A percentile compares a stretch with the other conserved stretches of the same genome.
phyloP scores from a whole-genome alignment of 1,284 basidiomycete genomes.

The Malassezia sympodialis region DNA sequence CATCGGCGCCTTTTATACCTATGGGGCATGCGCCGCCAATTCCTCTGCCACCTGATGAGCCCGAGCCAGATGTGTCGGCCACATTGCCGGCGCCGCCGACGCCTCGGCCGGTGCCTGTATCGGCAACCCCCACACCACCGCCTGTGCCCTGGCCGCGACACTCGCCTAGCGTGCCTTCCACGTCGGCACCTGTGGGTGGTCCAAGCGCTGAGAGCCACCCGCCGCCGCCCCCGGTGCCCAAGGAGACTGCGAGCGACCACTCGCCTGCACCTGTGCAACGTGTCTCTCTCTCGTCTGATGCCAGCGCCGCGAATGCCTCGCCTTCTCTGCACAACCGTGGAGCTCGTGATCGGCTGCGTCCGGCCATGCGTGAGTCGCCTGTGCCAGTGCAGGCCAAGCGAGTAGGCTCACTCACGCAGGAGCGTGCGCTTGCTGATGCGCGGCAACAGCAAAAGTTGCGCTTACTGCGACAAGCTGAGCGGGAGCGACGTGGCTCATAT shows the following conservation, averaged over 20 bases:
- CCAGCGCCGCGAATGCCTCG: not conserved
- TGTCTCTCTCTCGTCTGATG: not conserved
- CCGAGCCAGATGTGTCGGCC: not conserved
- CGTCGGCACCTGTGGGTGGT: not conserved
- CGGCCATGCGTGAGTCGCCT: not conserved
- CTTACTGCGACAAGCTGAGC: constrained; percentile 34
- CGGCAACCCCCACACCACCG: not conserved
- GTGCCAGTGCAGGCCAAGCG: not conserved
- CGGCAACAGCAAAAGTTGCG: constrained; percentile 38
- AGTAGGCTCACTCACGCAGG: constrained; percentile 36
- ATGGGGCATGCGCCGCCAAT: not conserved
- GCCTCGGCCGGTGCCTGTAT: not conserved
- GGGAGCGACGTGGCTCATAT: constrained; percentile 31
- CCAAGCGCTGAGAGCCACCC: not conserved
- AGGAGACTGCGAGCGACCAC: not conserved
- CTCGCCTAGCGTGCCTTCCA: not conserved
- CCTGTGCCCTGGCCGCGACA: not conserved
- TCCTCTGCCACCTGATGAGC: not conserved
- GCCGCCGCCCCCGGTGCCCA: not conserved
- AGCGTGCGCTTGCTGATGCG: constrained; percentile 31
- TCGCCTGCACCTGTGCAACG: not conserved
- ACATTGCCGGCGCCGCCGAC: not conserved
- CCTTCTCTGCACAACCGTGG: not conserved
- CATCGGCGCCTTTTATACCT: not conserved
- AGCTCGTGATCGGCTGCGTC: not conserved